Evolutionary conservation across 148 eudicot genomes (phyloP).

Genomic region (Mesembryanthemum crystallinum): DNA sequence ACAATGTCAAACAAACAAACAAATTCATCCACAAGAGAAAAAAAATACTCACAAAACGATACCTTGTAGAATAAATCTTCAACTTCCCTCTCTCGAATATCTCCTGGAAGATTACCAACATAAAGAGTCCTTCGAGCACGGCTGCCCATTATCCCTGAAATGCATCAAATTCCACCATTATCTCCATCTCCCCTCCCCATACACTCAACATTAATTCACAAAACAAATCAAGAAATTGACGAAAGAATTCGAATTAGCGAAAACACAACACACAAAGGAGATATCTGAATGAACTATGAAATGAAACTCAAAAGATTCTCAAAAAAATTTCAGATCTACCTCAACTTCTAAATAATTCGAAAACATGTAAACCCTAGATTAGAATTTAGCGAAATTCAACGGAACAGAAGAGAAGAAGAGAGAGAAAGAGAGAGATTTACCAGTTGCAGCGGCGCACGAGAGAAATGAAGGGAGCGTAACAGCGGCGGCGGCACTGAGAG

Average conservation of each 20-base stretch:
- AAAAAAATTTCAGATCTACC: not conserved
- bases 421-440: not conserved
- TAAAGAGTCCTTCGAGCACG: conserved; percentile 53
- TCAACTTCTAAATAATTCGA: not conserved
- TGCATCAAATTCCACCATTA: conserved; percentile 6
- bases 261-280: not conserved
- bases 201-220: not conserved
- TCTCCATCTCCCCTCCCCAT: not conserved
- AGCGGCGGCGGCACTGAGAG: not conserved
- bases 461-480: not conserved
- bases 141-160: conserved; percentile 39
- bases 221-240: not conserved
- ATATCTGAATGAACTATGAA: not conserved
- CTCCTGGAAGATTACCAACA: conserved; percentile 79
- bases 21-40: not conserved
- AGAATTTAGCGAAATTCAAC: not conserved
- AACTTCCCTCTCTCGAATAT: conserved; percentile 63
- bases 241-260: not conserved
- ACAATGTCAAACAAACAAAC: not conserved
- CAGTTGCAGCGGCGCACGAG: not conserved
- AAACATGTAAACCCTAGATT: conserved; percentile 3
- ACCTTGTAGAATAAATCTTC: conserved; percentile 79
- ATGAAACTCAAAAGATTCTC: not conserved
- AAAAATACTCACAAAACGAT: not conserved
- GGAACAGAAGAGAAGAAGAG: too few species aligned